phyloP scores from a whole-genome alignment of 768 basidiomycete species.

The Lactarius sanguifluus region DNA sequence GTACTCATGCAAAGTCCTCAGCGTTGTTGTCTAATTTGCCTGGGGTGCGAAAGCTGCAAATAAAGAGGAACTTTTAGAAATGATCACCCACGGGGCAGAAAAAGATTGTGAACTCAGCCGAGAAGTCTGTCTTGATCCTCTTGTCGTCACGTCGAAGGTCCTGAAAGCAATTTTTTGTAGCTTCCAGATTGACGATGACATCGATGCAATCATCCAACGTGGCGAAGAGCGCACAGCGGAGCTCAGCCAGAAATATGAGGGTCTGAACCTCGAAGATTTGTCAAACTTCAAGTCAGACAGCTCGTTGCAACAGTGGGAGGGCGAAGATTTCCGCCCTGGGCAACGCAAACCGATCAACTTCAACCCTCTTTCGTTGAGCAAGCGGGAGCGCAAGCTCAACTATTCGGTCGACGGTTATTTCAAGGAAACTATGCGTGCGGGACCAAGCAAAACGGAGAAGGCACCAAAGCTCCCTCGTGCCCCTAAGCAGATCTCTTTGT shows the following conservation, averaged over 20 bases:
- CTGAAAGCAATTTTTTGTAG: conserved; percentile 40
- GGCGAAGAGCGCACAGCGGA: conserved; percentile 90
- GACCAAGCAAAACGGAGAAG: conserved; percentile 77
- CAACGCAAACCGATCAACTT: conserved; percentile 70
- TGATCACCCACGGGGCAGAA: conserved; percentile 98
- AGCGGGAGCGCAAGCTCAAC: conserved; percentile 90
- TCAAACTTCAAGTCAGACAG: conserved; percentile 97
- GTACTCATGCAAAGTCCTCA: conserved; percentile 23
- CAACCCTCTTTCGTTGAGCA: conserved; percentile 82
- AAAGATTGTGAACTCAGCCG: conserved; percentile 83
- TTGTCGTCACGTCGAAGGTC: neutral
- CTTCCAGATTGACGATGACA: conserved; percentile 80
- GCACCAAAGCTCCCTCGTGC: conserved; percentile 79
- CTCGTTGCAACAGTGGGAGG: conserved; percentile 92
- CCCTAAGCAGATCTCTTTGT: conserved; percentile 87
- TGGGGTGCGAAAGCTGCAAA: conserved; percentile 60
- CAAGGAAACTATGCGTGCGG: conserved; percentile 83
- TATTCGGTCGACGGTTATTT: conserved; percentile 96
- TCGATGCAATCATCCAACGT: conserved; percentile 87
- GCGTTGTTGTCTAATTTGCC: conserved; percentile 3
- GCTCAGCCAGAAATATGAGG: conserved; percentile 90
- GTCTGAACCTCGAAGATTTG: conserved; percentile 89
- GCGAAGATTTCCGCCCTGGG: conserved; percentile 84
- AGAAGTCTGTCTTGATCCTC: conserved; percentile 53
- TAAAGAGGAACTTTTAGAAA: conserved; percentile 96